Evolutionary conservation across 192 early-diverging fungal species (phyloP), one percentile per base, ranked within the genome.

Genomic region (Podila verticillata): DNA sequence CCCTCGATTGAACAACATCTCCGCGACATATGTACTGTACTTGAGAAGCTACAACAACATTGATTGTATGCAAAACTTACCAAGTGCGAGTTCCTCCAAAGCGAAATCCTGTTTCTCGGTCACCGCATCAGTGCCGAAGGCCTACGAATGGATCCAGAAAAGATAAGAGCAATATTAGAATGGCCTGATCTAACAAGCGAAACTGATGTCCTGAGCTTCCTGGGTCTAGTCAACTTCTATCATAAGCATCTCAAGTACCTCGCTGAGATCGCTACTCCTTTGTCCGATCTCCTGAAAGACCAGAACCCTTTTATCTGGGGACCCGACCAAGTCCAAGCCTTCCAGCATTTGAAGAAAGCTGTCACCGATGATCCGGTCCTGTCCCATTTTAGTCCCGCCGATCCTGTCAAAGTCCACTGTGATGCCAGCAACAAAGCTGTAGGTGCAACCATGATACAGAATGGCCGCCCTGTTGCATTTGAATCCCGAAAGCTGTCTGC

Each of bases 171-270:
- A 22, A 49, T 78, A 8, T 17, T 65, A 10, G 61, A 70, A 13
- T 71, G 70, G 72, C 57, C 66, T 24, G 9, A 54, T 8, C 66
- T 67, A 8, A 47, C 7, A 3, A 73, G 58, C 44, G 54, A 28
- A 0, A 26, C 47, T 3, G 66, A 81, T 15, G 29, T 83, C 3
- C n/a, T 67, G 3, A 66, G 67, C 0, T 84, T 87, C 49, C 58
- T 84, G 4, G 86, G 86, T 0, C 26, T 73, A 0, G 65, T 73
- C 4, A 83, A 75, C 26, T 85, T 72, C 39, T 86, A 83, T 63
- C 36, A 70, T 2, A 58, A 62, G 7, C 83, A 82, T 56, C 32
- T 82, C 0, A 29, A 30, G 9, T 47, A 78, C 5, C 84, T 74
- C 13, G 67, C 81, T 0, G 36, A 68, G 1, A 56, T 73, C 3